Evolutionary conservation across 1,284 basidiomycete genomes (phyloP).

Genomic region (Malassezia cuniculi): DNA sequence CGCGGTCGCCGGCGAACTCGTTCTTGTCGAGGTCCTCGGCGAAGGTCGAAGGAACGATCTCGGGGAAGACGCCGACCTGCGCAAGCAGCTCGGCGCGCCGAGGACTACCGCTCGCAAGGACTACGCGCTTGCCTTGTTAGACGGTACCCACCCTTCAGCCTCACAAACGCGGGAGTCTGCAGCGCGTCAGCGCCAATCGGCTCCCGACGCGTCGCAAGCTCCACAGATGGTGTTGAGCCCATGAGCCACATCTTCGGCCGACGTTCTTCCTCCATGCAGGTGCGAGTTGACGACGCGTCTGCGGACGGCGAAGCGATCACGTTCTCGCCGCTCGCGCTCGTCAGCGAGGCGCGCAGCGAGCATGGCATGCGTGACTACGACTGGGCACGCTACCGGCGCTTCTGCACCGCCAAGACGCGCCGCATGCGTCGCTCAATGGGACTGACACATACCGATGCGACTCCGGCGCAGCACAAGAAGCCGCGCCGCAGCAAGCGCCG

Average conservation of each 20-base stretch:
- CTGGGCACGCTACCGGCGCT: slow-evolving; percentile 65
- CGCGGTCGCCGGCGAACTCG: slow-evolving; percentile 57
- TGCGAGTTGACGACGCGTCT: slow-evolving; percentile 2
- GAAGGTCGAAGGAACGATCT: slow-evolving; percentile 78
- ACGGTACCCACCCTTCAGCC: slow-evolving; percentile 15
- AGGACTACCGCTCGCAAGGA: slow-evolving; percentile 34
- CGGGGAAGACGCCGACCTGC: slow-evolving; percentile 58
- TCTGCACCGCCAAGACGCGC: slow-evolving; percentile 73
- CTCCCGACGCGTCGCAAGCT: slow-evolving; percentile 9
- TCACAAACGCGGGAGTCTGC: slow-evolving; percentile 28
- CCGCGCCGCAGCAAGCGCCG: slow-evolving; percentile 17
- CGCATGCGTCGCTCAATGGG: slow-evolving; percentile 69
- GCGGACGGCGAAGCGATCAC: slow-evolving; percentile 16
- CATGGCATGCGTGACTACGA: slow-evolving; percentile 84
- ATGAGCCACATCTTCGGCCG: slow-evolving; percentile 6
- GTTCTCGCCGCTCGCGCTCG: slow-evolving; percentile 59
- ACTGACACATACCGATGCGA: slow-evolving; percentile 55
- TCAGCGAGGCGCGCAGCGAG: slow-evolving; percentile 75
- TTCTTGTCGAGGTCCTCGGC: slow-evolving; percentile 63
- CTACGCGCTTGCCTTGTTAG: slow-evolving; percentile 24
- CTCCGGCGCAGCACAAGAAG: slow-evolving; percentile 5
- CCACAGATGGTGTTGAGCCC: slow-evolving; percentile 4
- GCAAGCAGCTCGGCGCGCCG: slow-evolving; percentile 35
- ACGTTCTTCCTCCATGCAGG: slow-evolving; percentile 10
- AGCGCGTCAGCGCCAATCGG: slow-evolving; percentile 26